Conservation (phyloP, 208 protist genomes). For the Trypanosoma conorhini region DNA sequence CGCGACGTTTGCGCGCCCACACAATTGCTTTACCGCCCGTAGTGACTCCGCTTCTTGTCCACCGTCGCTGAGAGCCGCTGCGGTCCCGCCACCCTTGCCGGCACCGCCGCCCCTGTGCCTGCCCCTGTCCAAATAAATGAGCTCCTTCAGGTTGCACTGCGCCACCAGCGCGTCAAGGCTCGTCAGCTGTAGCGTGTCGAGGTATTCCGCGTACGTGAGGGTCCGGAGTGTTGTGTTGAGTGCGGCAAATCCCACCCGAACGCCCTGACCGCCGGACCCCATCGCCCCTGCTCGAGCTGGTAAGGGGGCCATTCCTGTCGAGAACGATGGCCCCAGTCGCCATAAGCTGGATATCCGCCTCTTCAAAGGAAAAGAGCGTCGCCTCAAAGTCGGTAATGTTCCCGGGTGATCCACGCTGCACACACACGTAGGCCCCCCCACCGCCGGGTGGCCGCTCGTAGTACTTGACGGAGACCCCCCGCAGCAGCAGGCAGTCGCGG, state of each 20-base stretch:
- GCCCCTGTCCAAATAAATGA: constrained; percentile 37
- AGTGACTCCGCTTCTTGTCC: constrained; percentile 52
- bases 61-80: background rate
- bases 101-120: constrained; percentile 7
- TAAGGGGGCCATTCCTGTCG: constrained; percentile 2
- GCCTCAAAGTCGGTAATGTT: constrained; percentile 91
- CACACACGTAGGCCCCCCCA: constrained; percentile 54
- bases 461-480: constrained; percentile 74
- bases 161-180: constrained; percentile 77
- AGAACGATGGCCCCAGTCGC: constrained; percentile 71
- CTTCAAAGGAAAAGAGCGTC: constrained; percentile 85
- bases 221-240: constrained; percentile 88
- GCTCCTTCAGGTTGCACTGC: constrained; percentile 87
- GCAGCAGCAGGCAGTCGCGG: constrained; percentile 81
- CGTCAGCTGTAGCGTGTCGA: constrained; percentile 69
- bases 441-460: constrained; percentile 59
- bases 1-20: constrained; percentile 71
- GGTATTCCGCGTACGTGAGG: constrained; percentile 75
- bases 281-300: background rate
- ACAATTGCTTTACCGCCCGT: constrained; percentile 67
- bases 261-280: constrained; percentile 23
- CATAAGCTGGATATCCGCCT: constrained; percentile 85
- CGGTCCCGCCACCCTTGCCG: background rate
- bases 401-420: constrained; percentile 86
- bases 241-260: constrained; percentile 69